phyloP scores from a whole-genome alignment of 2,329 filamentous ascomycete genomes.

The Podosphaera fusca region DNA sequence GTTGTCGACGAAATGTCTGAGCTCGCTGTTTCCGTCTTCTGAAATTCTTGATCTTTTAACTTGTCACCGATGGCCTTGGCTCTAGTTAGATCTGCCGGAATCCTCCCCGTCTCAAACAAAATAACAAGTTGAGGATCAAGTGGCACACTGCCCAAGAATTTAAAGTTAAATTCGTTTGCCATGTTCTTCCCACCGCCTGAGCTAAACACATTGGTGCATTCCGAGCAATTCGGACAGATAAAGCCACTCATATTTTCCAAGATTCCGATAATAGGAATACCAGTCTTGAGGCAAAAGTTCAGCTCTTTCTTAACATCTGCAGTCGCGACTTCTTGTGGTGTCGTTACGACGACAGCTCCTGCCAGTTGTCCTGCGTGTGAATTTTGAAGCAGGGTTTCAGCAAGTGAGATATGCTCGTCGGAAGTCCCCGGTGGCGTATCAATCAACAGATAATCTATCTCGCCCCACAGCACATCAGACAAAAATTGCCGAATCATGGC shows the following conservation, averaged over 20 bases:
- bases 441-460: constrained; percentile 77
- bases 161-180: constrained; percentile 65
- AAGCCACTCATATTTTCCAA: constrained; percentile 94
- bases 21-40: constrained; percentile 12
- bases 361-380: constrained; percentile 45
- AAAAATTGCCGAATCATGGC: constrained; percentile 97
- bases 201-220: constrained; percentile 85
- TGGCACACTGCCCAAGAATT: constrained; percentile 67
- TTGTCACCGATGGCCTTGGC: constrained; percentile 31
- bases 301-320: constrained; percentile 78
- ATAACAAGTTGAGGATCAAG: constrained; percentile 84
- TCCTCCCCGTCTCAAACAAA: constrained; percentile 51
- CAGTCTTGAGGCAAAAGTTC: constrained; percentile 62
- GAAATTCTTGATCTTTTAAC: constrained; percentile 21
- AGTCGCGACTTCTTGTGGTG: constrained; percentile 80
- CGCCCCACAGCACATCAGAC: constrained; percentile 69
- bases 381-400: constrained; percentile 54
- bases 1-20: constrained; percentile 19
- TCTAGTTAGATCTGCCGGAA: constrained; percentile 45
- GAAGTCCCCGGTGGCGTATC: constrained; percentile 92
- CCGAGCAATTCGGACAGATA: constrained; percentile 56
- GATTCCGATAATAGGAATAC: constrained; percentile 71
- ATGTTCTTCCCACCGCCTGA: constrained; percentile 77
- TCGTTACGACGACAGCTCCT: constrained; percentile 86
- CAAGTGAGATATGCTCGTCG: constrained; percentile 89